A percentile compares a stretch with the other conserved stretches of the same genome.
Conservation (phyloP, 805 yeast genomes). For the Millerozyma acaciae region DNA sequence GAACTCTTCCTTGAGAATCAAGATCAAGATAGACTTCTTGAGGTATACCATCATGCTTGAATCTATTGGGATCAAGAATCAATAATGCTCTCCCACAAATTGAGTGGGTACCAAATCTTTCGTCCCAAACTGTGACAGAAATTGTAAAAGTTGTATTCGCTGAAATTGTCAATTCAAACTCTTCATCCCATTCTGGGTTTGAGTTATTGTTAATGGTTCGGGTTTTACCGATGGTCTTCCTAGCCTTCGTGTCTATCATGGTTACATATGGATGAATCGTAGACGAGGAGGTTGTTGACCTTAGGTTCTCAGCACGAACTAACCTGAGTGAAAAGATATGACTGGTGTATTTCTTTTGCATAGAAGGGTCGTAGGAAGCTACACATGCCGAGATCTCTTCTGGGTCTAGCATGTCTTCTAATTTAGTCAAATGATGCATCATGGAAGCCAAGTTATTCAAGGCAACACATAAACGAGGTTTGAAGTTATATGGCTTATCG, state of each 20-base stretch:
- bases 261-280: slow-evolving; percentile 62
- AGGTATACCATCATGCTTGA: slow-evolving; percentile 66
- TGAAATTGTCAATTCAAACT: slow-evolving; percentile 54
- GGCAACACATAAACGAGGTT: slow-evolving; percentile 65
- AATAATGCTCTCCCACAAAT: slow-evolving; percentile 63
- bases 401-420: slow-evolving; percentile 58
- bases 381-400: slow-evolving; percentile 48
- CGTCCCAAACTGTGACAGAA: slow-evolving; percentile 70
- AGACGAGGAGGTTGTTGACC: slow-evolving; percentile 33
- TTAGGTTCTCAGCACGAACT: slow-evolving; percentile 59
- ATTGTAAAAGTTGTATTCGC: slow-evolving; percentile 44
- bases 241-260: slow-evolving; percentile 51
- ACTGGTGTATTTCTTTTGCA: slow-evolving; percentile 32
- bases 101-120: slow-evolving; percentile 50
- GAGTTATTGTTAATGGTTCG: slow-evolving; percentile 55
- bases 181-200: slow-evolving; percentile 86
- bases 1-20: slow-evolving; percentile 65
- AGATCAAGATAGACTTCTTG: slow-evolving; percentile 55
- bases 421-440: slow-evolving; percentile 42
- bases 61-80: slow-evolving; percentile 58
- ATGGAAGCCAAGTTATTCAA: slow-evolving; percentile 61
- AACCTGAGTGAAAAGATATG: slow-evolving; percentile 63
- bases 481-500: slow-evolving; percentile 54
- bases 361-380: slow-evolving; percentile 26
- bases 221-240: slow-evolving; percentile 64